Conservation (phyloP, 495 filamentous ascomycete genomes). For the Penicillium lagena region DNA sequence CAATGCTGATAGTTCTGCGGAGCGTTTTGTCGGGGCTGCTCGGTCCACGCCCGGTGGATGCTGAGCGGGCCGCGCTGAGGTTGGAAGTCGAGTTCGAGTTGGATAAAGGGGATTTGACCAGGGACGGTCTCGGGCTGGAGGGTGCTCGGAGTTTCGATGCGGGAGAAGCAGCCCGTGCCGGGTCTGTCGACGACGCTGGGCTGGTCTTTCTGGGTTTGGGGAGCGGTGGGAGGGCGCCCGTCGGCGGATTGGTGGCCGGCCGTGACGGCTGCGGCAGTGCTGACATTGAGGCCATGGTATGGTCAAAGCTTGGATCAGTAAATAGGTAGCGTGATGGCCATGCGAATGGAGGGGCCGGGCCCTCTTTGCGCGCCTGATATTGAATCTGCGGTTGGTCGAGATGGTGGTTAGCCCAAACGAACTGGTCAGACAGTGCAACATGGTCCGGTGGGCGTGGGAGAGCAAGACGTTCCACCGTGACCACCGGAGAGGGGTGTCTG, state of each 20-base stretch:
- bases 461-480: background rate
- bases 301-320: constrained; percentile 1
- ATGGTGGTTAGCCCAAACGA: too few species aligned
- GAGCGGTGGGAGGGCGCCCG: constrained; percentile 60
- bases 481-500: background rate
- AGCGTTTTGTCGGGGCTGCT: constrained; percentile 56
- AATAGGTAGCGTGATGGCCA: constrained; percentile 5
- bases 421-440: too few species aligned
- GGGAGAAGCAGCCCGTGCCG: constrained; percentile 33
- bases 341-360: background rate
- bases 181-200: constrained; percentile 40
- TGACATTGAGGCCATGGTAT: constrained; percentile 50
- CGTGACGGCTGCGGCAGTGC: constrained; percentile 57
- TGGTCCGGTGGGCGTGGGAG: background rate
- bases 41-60: constrained; percentile 25
- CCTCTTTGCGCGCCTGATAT: background rate
- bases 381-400: background rate
- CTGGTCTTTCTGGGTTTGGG: constrained; percentile 65
- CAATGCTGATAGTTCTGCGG: constrained; percentile 82
- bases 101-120: constrained; percentile 44
- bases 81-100: constrained; percentile 32
- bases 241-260: constrained; percentile 56
- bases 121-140: constrained; percentile 50
- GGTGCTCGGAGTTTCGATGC: constrained; percentile 57
- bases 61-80: constrained; percentile 31